Base-by-base conservation (phyloP, 768 basidiomycete genomes). In the Collybia sordida region DNA sequence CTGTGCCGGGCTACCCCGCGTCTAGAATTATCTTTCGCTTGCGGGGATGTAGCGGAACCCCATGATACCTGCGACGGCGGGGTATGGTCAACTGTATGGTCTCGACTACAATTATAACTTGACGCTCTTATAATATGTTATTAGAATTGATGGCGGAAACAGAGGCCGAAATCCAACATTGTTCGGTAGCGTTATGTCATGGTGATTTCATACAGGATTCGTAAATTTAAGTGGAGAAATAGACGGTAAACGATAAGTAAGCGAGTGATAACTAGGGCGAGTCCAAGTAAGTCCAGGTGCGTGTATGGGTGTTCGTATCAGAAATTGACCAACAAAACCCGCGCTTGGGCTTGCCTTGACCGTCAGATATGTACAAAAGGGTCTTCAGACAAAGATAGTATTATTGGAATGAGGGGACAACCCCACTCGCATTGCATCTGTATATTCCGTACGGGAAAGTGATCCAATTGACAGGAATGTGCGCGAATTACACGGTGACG, bases 171-270 rank as follows among this genome's bases (percentile, higher is more conserved):
- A 51, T 50, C 52, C 51, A 54, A 51, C 42, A 47, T 53, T 47
- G 36, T 55, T 55, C 51, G 55, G 51, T 43, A 47, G 51, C 38
- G 25, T 46, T 43, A 49, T 52, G 49, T 31, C 44, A 59, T 51
- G 50, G 50, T 55, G 42, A 36, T 53, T 46, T 59, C 58, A 42
- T 59, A 55, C 48, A 11, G 39, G 22, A 38, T 50, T 52, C 53
- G 50, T 59, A 54, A 51, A 47, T 40, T 19, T 19, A 40, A 40
- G 39, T 40, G 15, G 39, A 42, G 28, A 49, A 48, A 49, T 51
- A 51, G 42, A 42, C 48, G 22, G 44, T 52, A 35, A 42, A 19
- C 18, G 34, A 48, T 49, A 36, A 18, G 42, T 53, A 53, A 54
- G 47, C 40, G 50, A 47, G 45, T 18, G 31, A 45, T 38, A 36